Conservation (phyloP, 768 basidiomycete species). For the Boletus sensibilis region DNA sequence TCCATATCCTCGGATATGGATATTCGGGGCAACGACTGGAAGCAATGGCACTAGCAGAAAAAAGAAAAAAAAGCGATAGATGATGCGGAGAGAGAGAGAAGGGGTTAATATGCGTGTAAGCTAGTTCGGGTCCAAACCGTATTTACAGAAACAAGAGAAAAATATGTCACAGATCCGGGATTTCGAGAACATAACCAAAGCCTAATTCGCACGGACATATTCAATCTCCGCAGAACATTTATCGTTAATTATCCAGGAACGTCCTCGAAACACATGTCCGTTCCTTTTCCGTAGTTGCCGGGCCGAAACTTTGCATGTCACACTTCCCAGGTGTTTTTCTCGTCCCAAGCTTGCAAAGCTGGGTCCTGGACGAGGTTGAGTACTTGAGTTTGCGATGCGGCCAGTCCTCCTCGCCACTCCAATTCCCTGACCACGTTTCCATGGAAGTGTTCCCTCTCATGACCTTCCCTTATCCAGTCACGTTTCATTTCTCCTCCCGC, state of each 20-base stretch:
- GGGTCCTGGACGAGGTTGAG: background rate
- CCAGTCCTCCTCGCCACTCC: background rate
- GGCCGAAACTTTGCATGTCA: conserved; percentile 18
- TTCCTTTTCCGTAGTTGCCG: conserved; percentile 22
- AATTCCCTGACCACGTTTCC: conserved; percentile 15
- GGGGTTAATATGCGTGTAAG: conserved; percentile 36
- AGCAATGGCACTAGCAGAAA: conserved; percentile 2
- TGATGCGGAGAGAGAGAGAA: conserved; percentile 19
- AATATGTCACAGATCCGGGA: conserved; percentile 42
- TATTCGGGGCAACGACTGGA: conserved; percentile 1
- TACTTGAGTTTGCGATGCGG: background rate
- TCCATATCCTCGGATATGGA: conserved; percentile 21
- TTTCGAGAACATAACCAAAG: conserved; percentile 41
- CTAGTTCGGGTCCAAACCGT: conserved; percentile 38
- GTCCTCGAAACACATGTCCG: conserved; percentile 24
- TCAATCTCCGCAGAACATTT: conserved; percentile 35
- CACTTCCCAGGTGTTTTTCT: conserved; percentile 10
- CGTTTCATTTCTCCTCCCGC: conserved; percentile 22
- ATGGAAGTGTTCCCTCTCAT: conserved; percentile 16
- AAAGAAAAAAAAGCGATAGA: conserved; percentile 10
- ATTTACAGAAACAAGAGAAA: conserved; percentile 41
- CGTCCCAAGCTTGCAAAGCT: background rate
- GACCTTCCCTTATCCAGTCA: conserved; percentile 9
- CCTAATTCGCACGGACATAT: conserved; percentile 33
- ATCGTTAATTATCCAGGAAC: conserved; percentile 34